Percentiles rank a stretch among this genome's conserved stretches.
These are phyloP conservation scores for Cladosporium sp. DNA, from an alignment of 2,329 filamentous ascomycete species.

Conservation along the genomic window DNA sequence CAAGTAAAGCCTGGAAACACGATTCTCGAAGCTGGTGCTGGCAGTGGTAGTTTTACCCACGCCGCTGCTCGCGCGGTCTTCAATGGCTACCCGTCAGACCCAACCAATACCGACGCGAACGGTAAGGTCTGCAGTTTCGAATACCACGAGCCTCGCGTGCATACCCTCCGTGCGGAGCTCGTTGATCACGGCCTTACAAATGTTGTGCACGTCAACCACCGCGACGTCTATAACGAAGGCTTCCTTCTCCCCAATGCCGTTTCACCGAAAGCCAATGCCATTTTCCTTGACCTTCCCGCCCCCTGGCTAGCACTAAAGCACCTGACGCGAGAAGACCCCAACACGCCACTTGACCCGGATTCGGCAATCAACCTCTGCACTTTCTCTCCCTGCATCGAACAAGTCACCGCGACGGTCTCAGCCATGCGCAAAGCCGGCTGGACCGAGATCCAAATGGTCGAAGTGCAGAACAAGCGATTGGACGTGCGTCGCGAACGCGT, in stretches of 20 bases:
- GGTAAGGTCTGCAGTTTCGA: slow-evolving; percentile 80
- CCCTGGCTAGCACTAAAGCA: slow-evolving; percentile 76
- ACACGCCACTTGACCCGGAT: slow-evolving; percentile 63
- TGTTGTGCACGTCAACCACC: slow-evolving; percentile 68
- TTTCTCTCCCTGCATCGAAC: slow-evolving; percentile 95
- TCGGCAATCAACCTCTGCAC: slow-evolving; percentile 77
- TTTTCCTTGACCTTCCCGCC: slow-evolving; percentile 76
- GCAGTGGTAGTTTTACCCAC: slow-evolving; percentile 80
- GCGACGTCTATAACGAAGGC: slow-evolving; percentile 72
- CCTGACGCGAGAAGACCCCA: slow-evolving; percentile 51
- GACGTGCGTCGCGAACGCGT: slow-evolving; percentile 78
- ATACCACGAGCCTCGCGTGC: slow-evolving; percentile 68
- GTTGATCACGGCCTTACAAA: slow-evolving; percentile 59
- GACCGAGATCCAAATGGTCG: slow-evolving; percentile 91
- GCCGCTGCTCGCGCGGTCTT: slow-evolving; percentile 72
- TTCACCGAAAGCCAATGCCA: slow-evolving; percentile 58
- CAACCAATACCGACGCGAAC: slow-evolving; percentile 13
- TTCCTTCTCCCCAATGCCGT: slow-evolving; percentile 51
- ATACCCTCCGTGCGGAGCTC: slow-evolving; percentile 66
- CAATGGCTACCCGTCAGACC: slow-evolving; percentile 56
- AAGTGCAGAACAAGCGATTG: slow-evolving; percentile 73
- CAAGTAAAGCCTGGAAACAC: slow-evolving; percentile 66
- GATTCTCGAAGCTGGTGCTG: slow-evolving; percentile 75
- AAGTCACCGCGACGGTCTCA: slow-evolving; percentile 81
- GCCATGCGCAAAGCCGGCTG: slow-evolving; percentile 76